Conservation (phyloP, 495 filamentous ascomycete genomes). For the Trichodelitschia bisporula region DNA sequence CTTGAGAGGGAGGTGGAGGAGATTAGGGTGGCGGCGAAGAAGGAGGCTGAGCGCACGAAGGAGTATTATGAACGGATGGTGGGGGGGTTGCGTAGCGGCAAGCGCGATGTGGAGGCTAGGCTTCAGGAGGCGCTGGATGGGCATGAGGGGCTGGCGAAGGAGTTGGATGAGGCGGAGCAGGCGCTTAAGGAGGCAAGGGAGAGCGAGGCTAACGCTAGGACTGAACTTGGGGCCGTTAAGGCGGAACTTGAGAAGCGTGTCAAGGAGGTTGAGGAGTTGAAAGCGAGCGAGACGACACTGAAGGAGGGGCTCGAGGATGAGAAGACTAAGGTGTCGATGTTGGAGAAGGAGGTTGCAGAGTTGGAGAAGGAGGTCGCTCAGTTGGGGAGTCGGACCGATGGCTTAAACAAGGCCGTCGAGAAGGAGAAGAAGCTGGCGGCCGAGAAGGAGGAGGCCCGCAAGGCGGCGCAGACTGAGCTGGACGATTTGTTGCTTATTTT, state of each 20-base stretch:
- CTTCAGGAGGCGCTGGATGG: too few relatives aligned
- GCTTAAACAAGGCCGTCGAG: conserved; percentile 8
- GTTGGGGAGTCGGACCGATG: conserved; percentile 2
- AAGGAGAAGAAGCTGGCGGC: conserved; percentile 8
- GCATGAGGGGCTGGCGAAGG: too few relatives aligned
- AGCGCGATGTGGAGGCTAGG: too few relatives aligned
- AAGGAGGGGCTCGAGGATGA: conserved; percentile 11
- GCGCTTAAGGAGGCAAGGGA: conserved; percentile 3
- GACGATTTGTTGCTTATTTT: conserved; percentile 19
- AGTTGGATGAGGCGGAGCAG: conserved; percentile 7
- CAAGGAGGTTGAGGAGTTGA: too few relatives aligned
- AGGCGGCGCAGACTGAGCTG: conserved; percentile 14
- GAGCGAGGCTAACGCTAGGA: too few relatives aligned
- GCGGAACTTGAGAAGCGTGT: too few relatives aligned
- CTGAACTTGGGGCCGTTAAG: too few relatives aligned
- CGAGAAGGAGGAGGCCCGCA: conserved; percentile 12
- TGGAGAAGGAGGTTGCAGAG: background rate
- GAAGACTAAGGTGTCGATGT: conserved; percentile 8
- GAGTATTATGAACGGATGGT: too few relatives aligned
- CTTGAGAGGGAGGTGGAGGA: conserved; percentile 1
- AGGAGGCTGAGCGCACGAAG: too few relatives aligned
- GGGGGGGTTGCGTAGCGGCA: too few relatives aligned
- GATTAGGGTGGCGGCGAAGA: conserved; percentile 2
- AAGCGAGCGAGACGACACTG: too few relatives aligned
- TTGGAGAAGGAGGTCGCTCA: conserved; percentile 2